These are phyloP conservation scores for Vinca minor DNA, from an alignment of 257 asterid genomes.

Conservation along the genomic window DNA sequence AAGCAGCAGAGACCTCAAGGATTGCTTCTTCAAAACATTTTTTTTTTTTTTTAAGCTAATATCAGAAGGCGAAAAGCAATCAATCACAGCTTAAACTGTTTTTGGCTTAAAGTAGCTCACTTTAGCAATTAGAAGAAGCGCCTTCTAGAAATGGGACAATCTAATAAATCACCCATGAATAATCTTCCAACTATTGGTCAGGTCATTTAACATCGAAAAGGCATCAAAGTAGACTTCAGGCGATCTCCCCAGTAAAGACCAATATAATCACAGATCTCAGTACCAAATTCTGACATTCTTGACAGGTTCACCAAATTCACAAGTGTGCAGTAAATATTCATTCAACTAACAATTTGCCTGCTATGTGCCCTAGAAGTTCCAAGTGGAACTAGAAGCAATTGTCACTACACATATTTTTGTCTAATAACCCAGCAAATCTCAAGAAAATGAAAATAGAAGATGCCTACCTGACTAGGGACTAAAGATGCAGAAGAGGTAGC, in stretches of 20 bases:
- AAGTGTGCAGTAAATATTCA: not conserved
- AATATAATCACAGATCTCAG: too few species aligned
- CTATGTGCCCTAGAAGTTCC: not conserved
- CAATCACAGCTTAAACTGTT: not conserved
- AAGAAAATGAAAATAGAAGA: not conserved
- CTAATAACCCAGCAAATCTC: slow-evolving; percentile 9
- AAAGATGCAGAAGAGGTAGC: slow-evolving; percentile 38
- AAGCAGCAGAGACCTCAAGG: not conserved
- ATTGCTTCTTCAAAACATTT: not conserved
- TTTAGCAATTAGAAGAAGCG: not conserved
- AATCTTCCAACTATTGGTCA: not conserved
- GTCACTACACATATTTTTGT: too few species aligned
- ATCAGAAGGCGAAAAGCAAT: not conserved
- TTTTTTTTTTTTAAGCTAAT: not conserved
- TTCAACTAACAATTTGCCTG: not conserved
- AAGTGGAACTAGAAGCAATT: too few species aligned
- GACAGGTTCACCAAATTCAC: not conserved
- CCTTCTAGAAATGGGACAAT: not conserved
- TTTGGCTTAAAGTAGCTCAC: not conserved
- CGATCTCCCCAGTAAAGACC: not conserved
- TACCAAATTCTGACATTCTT: too few species aligned
- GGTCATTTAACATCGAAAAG: too few species aligned
- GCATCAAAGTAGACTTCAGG: not conserved
- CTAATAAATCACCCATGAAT: not conserved
- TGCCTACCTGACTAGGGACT: slow-evolving; percentile 47